Evolutionary conservation across 1,139 yeast genomes (phyloP).

Genomic region (Wickerhamomyces sp.): DNA sequence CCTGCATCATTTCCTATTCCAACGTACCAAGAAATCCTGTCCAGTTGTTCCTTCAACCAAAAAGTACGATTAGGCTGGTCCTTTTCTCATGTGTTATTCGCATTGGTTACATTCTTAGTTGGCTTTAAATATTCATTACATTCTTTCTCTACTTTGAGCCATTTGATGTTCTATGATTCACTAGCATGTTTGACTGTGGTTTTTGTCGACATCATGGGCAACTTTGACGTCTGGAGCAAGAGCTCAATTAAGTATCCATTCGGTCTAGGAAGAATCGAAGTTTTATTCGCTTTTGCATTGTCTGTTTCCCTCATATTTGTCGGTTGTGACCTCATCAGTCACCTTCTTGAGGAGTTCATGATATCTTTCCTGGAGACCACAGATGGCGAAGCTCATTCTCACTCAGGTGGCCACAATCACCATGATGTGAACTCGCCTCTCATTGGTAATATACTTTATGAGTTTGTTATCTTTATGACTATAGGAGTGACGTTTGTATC

Average conservation of each 20-base stretch:
- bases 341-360: conserved; percentile 72
- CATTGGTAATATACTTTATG: conserved; percentile 30
- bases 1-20: conserved; percentile 86
- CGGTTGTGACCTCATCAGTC: conserved; percentile 85
- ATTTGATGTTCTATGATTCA: conserved; percentile 82
- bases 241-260: conserved; percentile 86
- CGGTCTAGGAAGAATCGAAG: conserved; percentile 86
- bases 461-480: conserved; percentile 25
- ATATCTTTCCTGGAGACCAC: conserved; percentile 41
- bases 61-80: conserved; percentile 62
- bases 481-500: conserved; percentile 29
- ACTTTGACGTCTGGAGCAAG: conserved; percentile 87
- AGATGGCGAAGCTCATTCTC: conserved; percentile 33
- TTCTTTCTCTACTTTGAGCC: conserved; percentile 77
- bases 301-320: conserved; percentile 84
- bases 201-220: conserved; percentile 73
- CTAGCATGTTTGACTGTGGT: conserved; percentile 71
- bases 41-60: conserved; percentile 52
- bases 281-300: conserved; percentile 80
- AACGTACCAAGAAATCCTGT: conserved; percentile 53
- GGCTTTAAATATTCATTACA: conserved; percentile 56
- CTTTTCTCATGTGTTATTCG: conserved; percentile 51
- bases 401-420: conserved; percentile 24
- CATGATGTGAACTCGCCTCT: conserved; percentile 21
- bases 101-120: conserved; percentile 53